phyloP scores from a whole-genome alignment of 768 basidiomycete genomes.

The Termitomyces sp. region DNA sequence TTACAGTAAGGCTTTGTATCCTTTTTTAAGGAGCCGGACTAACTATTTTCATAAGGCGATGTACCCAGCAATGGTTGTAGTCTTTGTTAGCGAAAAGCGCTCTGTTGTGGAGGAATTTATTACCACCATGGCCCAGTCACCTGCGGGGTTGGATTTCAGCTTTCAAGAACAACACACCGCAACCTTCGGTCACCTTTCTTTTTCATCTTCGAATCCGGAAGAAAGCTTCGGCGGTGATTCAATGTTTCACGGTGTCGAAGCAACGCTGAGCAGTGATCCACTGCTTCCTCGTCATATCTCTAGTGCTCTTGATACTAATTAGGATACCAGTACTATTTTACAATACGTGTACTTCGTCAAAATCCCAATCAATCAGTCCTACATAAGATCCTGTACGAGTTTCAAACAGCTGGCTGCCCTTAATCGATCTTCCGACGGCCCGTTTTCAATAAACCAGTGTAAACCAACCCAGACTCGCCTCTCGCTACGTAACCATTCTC shows the following conservation, averaged over 20 bases:
- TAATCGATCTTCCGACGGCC: slow-evolving; percentile 9
- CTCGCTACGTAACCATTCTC: slow-evolving; percentile 8
- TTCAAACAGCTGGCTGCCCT: slow-evolving; percentile 7
- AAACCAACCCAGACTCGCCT: slow-evolving; percentile 2
- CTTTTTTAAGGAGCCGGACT: background rate
- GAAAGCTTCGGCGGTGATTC: background rate
- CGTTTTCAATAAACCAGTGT: slow-evolving; percentile 13
- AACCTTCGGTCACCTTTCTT: background rate
- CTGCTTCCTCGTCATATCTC: background rate
- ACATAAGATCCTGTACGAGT: slow-evolving; percentile 3
- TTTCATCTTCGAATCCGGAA: background rate
- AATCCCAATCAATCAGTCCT: background rate
- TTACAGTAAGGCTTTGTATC: background rate
- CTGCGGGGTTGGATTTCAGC: too few species aligned
- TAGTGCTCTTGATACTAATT: background rate
- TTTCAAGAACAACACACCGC: background rate
- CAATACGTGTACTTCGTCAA: background rate
- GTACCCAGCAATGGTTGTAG: background rate
- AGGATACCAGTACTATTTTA: background rate
- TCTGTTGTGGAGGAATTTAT: background rate
- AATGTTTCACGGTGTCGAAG: background rate
- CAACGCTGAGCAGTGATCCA: background rate
- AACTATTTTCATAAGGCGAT: background rate
- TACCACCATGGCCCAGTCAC: background rate
- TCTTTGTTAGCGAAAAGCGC: background rate